Conservation (phyloP, 805 yeast genomes). For the Myxozyma nipponensis region DNA sequence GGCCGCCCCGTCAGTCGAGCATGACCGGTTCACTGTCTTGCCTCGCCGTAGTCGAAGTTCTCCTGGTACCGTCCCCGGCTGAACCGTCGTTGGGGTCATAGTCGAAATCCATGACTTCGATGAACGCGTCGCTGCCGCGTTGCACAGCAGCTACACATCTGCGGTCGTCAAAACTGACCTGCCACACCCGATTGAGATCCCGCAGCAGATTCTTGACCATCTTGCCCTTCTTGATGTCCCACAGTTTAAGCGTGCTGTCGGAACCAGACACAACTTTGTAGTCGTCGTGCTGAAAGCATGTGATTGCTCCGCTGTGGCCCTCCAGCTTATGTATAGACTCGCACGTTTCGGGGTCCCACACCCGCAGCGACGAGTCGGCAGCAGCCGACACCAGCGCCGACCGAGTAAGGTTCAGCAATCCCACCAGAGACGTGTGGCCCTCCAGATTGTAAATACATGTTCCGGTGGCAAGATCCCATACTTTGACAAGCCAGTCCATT, state of each 20-base stretch:
- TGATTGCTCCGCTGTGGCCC: slow-evolving; percentile 82
- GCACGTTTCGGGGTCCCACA: slow-evolving; percentile 84
- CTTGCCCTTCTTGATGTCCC: slow-evolving; percentile 78
- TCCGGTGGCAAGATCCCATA: slow-evolving; percentile 86
- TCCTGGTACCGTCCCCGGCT: too few relatives aligned
- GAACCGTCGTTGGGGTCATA: slow-evolving; percentile 15
- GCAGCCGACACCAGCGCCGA: slow-evolving; percentile 87
- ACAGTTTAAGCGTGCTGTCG: slow-evolving; percentile 78
- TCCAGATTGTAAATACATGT: slow-evolving; percentile 62
- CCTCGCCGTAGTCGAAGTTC: too few relatives aligned
- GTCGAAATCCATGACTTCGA: slow-evolving; percentile 53
- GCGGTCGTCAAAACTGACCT: slow-evolving; percentile 78
- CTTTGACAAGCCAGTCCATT: slow-evolving; percentile 79
- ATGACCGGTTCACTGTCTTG: too few relatives aligned
- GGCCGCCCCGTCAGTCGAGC: background rate
- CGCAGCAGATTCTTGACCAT: slow-evolving; percentile 65
- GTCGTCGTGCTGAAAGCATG: slow-evolving; percentile 89
- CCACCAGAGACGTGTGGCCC: slow-evolving; percentile 89
- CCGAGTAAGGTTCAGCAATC: slow-evolving; percentile 72
- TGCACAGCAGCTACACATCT: slow-evolving; percentile 91
- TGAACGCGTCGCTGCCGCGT: slow-evolving; percentile 60
- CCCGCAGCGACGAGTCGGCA: slow-evolving; percentile 85
- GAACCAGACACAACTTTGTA: slow-evolving; percentile 84
- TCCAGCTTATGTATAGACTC: slow-evolving; percentile 61
- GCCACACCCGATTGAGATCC: slow-evolving; percentile 90